A percentile compares a stretch with the other conserved stretches of the same genome.
Evolutionary conservation across 345 rosid species (phyloP).

Genomic region (Combretum micranthum): DNA sequence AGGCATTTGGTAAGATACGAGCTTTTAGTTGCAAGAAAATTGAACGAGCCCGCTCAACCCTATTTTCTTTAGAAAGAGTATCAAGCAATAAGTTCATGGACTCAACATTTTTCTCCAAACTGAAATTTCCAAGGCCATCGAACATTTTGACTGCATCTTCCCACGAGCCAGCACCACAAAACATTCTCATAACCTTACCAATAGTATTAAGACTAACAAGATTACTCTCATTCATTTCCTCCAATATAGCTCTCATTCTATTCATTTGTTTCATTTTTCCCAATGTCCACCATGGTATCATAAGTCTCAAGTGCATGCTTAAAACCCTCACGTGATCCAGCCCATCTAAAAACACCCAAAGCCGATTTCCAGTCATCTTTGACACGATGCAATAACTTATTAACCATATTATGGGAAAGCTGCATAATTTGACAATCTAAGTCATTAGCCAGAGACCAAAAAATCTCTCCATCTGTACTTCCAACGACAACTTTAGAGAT

Average conservation of each 20-base stretch:
- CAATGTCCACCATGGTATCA: constrained; percentile 59
- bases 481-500: constrained; percentile 26
- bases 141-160: constrained; percentile 64
- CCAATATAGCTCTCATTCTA: constrained; percentile 46
- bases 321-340: constrained; percentile 37
- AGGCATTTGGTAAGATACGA: constrained; percentile 47
- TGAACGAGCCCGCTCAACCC: constrained; percentile 55
- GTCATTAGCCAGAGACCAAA: constrained; percentile 31
- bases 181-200: constrained; percentile 74
- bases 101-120: constrained; percentile 62
- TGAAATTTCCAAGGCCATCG: constrained; percentile 46
- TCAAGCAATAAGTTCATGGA: constrained; percentile 74
- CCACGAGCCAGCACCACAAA: constrained; percentile 75
- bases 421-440: constrained; percentile 23
- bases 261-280: constrained; percentile 71
- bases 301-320: constrained; percentile 31
- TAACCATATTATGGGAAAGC: constrained; percentile 38
- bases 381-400: constrained; percentile 48
- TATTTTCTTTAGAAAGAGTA: constrained; percentile 73
- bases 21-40: constrained; percentile 55
- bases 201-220: constrained; percentile 42
- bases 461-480: constrained; percentile 42
- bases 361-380: constrained; percentile 85
- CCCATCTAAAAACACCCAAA: constrained; percentile 68
- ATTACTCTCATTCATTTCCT: constrained; percentile 39